phyloP scores from a whole-genome alignment of 805 yeast species.

The Candida boidinii region DNA sequence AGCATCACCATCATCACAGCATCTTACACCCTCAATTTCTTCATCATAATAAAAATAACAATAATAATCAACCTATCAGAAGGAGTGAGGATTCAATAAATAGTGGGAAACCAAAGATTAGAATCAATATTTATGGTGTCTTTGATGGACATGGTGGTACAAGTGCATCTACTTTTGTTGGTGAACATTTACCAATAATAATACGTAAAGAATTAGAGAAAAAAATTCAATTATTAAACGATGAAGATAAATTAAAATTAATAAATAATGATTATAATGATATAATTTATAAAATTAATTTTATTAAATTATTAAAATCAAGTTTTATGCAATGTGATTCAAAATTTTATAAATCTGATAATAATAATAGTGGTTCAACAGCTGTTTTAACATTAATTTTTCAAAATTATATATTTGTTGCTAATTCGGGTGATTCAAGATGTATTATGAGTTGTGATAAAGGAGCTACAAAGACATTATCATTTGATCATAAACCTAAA shows the following conservation, averaged over 20 bases:
- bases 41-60: too few relatives aligned
- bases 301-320: conserved; percentile 27
- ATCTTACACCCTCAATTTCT: too few relatives aligned
- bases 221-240: conserved; percentile 10
- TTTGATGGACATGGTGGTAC: conserved; percentile 83
- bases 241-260: conserved; percentile 9
- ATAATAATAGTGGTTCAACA: conserved; percentile 42
- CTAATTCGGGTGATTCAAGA: conserved; percentile 74
- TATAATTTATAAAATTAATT: conserved; percentile 15
- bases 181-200: conserved; percentile 27
- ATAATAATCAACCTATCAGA: too few relatives aligned
- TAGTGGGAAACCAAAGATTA: conserved; percentile 3
- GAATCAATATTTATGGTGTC: conserved; percentile 49
- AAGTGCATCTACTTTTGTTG: conserved; percentile 46
- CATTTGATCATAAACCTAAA: conserved; percentile 60
- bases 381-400: conserved; percentile 38
- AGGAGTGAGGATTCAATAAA: background rate
- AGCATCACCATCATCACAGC: background rate
- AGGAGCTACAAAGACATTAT: conserved; percentile 52
- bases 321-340: conserved; percentile 38
- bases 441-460: conserved; percentile 43
- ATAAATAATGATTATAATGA: conserved; percentile 4
- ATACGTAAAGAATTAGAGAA: conserved; percentile 11
- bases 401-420: conserved; percentile 39
- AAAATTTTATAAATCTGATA: conserved; percentile 29